Conservation (phyloP, 306 rosid species). For the Urtica urens region DNA sequence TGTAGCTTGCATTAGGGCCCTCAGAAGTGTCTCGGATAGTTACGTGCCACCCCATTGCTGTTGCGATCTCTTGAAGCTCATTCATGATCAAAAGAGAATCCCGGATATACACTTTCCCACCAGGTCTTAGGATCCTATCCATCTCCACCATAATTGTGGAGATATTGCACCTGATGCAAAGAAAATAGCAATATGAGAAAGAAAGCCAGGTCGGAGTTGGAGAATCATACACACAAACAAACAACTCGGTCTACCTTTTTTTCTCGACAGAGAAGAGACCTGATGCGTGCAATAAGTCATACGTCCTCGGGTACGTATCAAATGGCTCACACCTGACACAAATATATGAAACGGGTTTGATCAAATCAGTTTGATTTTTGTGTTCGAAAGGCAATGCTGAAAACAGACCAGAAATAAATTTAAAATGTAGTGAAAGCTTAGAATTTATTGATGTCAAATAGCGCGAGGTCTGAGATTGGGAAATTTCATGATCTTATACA, state of each 20-base stretch:
- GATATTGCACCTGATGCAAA: conserved; percentile 51
- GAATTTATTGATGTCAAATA: too few species aligned
- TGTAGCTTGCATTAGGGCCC: conserved; percentile 85
- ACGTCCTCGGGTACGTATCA: conserved; percentile 95
- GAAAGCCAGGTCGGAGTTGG: background rate
- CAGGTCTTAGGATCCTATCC: conserved; percentile 91
- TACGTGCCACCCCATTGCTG: conserved; percentile 77
- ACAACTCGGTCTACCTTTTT: conserved; percentile 46
- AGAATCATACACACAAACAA: background rate
- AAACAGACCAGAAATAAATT: too few species aligned
- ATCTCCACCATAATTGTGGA: conserved; percentile 93
- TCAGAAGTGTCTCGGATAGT: conserved; percentile 62
- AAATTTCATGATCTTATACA: too few species aligned
- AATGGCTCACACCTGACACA: conserved; percentile 82
- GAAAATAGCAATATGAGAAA: background rate
- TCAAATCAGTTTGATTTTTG: too few species aligned
- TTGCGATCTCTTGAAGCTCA: conserved; percentile 65
- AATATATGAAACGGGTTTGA: conserved; percentile 2
- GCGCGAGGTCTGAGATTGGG: too few species aligned
- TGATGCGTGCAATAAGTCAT: conserved; percentile 83
- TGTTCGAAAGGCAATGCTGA: too few species aligned
- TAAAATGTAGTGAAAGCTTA: too few species aligned
- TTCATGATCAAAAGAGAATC: conserved; percentile 72
- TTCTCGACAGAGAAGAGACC: conserved; percentile 63
- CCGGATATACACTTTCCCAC: conserved; percentile 71